Evolutionary conservation across 2,329 filamentous ascomycete species (phyloP), one percentile per base, ranked within the genome.

Genomic region (Scedosporium dehoogii): DNA sequence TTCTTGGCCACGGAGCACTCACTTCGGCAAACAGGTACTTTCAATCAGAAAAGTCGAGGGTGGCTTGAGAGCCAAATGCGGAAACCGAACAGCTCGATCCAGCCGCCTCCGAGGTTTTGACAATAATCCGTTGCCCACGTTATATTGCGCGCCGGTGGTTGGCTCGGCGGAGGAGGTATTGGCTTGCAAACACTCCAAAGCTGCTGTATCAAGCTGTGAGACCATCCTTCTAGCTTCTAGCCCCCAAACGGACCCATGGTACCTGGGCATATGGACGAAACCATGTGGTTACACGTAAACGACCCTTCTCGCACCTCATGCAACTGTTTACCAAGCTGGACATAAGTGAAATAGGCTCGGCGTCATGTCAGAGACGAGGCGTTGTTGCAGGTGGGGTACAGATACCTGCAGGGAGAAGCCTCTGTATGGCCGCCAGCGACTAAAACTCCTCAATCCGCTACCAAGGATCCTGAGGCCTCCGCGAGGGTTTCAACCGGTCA

Each of bases 241-340:
- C 44, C 44, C 44, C 44, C 44, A 48, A 38, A 48, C 5, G 44
- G n/a, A 21, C 44, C 18, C 44, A 48, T 48, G 44, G 44, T 48
- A 48, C 44, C 44, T 48, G 21, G n/a, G 6, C 44, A 23, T 27
- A 23, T 55, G 51, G 21, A 55, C 18, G 18, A 27, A 55, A 55
- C 18, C 12, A 14, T 55, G 51, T 55, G 51, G 51, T 55, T 55
- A 55, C 51, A 55, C 51, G 51, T 55, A 55, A 6, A 23, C 51
- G 51, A 27, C 6, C 23, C 23, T n/a, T 27, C 51, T 55, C 51
- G 51, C 51, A 55, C 18, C 51, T 27, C 3, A 55, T 55, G 51
- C 51, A 55, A 23, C 51, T 14, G 51, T 55, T 55, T 55, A 55
- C 51, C 51, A 55, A 55, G 51, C 51, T 55, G 51, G 51, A 55